These are phyloP conservation scores for Leucocoprinus birnbaumii DNA, from an alignment of 768 basidiomycete species.

Conservation along the genomic window DNA sequence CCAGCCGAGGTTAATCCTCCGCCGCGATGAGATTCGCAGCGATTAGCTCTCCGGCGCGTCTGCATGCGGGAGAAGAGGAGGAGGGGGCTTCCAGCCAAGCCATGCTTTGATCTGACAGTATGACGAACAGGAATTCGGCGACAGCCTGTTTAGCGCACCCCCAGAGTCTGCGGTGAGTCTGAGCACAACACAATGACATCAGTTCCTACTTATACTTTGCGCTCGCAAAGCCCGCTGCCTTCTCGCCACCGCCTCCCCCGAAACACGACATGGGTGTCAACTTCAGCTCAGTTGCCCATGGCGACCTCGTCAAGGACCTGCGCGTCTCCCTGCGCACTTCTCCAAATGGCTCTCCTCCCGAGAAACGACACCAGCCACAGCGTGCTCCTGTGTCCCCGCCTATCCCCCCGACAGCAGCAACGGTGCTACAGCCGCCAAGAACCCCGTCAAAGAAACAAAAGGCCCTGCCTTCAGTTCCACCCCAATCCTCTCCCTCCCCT, in stretches of 20 bases:
- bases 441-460: constrained; percentile 3
- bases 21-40: background rate
- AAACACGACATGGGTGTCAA: constrained; percentile 9
- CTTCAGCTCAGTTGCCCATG: background rate
- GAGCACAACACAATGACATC: constrained; percentile 23
- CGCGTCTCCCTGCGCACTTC: too few relatives aligned
- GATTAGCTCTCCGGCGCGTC: constrained; percentile 8
- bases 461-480: constrained; percentile 3
- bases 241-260: constrained; percentile 1
- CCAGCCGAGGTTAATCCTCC: constrained; percentile 21
- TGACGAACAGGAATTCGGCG: constrained; percentile 13
- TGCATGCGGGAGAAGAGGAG: constrained; percentile 1
- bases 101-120: too few relatives aligned
- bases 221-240: background rate
- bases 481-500: background rate
- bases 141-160: constrained; percentile 1
- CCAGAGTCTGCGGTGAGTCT: constrained; percentile 21
- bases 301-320: background rate
- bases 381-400: constrained; percentile 3
- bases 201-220: constrained; percentile 2
- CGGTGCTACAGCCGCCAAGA: background rate
- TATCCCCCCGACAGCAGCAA: background rate
- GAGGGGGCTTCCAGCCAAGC: background rate
- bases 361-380: background rate
- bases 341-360: background rate